phyloP scores from a whole-genome alignment of 169 alveolate genomes.

The Ichthyophthirius multifiliis region DNA sequence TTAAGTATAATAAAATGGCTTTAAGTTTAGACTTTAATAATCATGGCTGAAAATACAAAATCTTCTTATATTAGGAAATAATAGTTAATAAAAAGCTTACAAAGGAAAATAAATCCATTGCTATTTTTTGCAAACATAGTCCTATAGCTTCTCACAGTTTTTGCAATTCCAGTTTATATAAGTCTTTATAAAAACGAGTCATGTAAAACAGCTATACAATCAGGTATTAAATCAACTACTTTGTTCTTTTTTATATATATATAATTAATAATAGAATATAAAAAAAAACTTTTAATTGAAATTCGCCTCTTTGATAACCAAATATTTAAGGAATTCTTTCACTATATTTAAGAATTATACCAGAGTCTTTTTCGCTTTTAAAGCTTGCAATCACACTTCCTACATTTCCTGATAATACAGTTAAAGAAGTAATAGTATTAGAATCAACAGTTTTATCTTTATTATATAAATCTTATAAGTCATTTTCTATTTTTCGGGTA shows the following conservation, averaged over 20 bases:
- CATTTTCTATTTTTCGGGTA: background rate
- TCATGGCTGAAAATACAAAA: background rate
- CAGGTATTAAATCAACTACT: background rate
- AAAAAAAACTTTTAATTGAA: background rate
- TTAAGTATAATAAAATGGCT: background rate
- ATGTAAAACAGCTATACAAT: background rate
- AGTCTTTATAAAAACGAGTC: background rate
- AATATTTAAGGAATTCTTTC: background rate
- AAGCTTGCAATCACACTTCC: conserved; percentile 1
- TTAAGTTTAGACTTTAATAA: background rate
- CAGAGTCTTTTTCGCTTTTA: background rate
- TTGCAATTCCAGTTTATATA: background rate
- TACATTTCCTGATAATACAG: background rate
- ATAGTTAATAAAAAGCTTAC: background rate
- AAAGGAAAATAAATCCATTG: background rate
- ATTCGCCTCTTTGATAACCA: background rate
- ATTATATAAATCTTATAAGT: background rate
- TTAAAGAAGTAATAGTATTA: background rate
- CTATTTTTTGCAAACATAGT: conserved; percentile 2
- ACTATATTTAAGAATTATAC: background rate
- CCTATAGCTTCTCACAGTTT: background rate
- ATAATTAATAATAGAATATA: too few relatives aligned
- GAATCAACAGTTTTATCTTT: background rate
- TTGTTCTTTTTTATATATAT: background rate
- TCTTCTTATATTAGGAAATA: background rate